A percentile compares a stretch with the other conserved stretches of the same genome.
Conservation (phyloP, 345 rosid species). For the Citrus cavaleriei region DNA sequence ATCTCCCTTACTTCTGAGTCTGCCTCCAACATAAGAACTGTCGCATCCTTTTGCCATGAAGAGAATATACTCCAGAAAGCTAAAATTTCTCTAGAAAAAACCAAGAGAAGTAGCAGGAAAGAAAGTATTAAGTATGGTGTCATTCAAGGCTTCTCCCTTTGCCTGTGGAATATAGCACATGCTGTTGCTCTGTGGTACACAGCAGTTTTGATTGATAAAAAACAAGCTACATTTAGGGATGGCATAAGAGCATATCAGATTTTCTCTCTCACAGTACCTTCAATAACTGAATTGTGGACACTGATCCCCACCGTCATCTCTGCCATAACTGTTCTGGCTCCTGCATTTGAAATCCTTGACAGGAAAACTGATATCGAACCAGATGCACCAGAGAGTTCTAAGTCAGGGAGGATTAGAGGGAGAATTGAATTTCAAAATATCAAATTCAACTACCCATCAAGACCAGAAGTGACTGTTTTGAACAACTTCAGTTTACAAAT, state of each 20-base stretch:
- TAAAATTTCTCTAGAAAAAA: slow-evolving; percentile 26
- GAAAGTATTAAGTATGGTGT: slow-evolving; percentile 52
- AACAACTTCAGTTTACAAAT: slow-evolving; percentile 42
- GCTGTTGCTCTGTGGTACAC: slow-evolving; percentile 70
- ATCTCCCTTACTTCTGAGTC: slow-evolving; percentile 54
- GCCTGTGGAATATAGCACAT: slow-evolving; percentile 73
- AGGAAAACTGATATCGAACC: slow-evolving; percentile 50
- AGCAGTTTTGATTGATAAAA: slow-evolving; percentile 27
- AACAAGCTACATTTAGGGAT: slow-evolving; percentile 39
- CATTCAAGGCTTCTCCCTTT: slow-evolving; percentile 58
- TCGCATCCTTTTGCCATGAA: slow-evolving; percentile 69
- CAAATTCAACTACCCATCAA: slow-evolving; percentile 48
- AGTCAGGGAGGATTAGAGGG: slow-evolving; percentile 27
- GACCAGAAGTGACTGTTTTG: slow-evolving; percentile 55
- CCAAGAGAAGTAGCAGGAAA: slow-evolving; percentile 34
- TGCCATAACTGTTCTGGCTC: slow-evolving; percentile 45
- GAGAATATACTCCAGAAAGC: slow-evolving; percentile 46
- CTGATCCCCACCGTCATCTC: slow-evolving; percentile 53
- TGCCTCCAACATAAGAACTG: slow-evolving; percentile 49
- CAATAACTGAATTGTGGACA: slow-evolving; percentile 71
- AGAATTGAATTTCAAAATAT: slow-evolving; percentile 40
- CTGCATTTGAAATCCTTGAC: slow-evolving; percentile 53
- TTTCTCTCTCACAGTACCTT: slow-evolving; percentile 68
- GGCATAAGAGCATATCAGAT: slow-evolving; percentile 63
- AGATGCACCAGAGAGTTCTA: slow-evolving; percentile 26